Percentiles rank a stretch among this genome's conserved stretches.
phyloP scores from a whole-genome alignment of 495 filamentous ascomycete genomes.

The Aspergillus carlsbadensis region DNA sequence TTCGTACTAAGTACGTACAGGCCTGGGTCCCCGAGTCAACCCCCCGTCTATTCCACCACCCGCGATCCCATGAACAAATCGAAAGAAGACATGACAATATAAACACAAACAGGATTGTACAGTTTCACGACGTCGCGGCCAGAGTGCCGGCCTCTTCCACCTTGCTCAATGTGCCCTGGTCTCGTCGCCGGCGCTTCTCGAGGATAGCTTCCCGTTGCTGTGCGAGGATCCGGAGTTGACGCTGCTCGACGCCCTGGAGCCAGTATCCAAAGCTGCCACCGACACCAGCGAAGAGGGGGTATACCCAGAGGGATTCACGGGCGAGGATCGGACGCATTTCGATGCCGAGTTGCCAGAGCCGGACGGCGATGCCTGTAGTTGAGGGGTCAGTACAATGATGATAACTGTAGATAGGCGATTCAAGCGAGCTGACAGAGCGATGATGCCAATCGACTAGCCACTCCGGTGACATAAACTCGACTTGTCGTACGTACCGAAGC shows the following conservation, averaged over 20 bases:
- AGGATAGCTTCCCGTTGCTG: constrained; percentile 75
- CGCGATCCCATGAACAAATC: not conserved
- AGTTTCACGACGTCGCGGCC: constrained; percentile 38
- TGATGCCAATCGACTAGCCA: not conserved
- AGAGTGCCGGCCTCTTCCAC: constrained; percentile 39
- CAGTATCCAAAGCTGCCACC: constrained; percentile 96
- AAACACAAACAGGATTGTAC: constrained; percentile 30
- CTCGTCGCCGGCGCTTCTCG: constrained; percentile 82
- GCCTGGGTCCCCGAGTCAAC: not conserved
- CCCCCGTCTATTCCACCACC: not conserved
- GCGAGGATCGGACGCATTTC: constrained; percentile 95
- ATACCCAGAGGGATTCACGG: constrained; percentile 77
- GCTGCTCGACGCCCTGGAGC: constrained; percentile 79
- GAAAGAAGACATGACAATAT: constrained; percentile 17
- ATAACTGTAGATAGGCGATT: not conserved
- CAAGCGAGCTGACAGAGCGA: not conserved
- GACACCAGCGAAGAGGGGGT: constrained; percentile 80
- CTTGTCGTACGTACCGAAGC: constrained; percentile 73
- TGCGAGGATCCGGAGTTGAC: constrained; percentile 70
- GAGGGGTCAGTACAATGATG: not conserved
- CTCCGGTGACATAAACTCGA: not conserved
- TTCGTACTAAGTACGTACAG: constrained; percentile 34
- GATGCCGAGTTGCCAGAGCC: constrained; percentile 94
- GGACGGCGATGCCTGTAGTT: constrained; percentile 74
- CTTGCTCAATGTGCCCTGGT: constrained; percentile 52